These are phyloP conservation scores for Dothideomycetidae sp. DNA, from an alignment of 2,329 filamentous ascomycete genomes.

Conservation along the genomic window DNA sequence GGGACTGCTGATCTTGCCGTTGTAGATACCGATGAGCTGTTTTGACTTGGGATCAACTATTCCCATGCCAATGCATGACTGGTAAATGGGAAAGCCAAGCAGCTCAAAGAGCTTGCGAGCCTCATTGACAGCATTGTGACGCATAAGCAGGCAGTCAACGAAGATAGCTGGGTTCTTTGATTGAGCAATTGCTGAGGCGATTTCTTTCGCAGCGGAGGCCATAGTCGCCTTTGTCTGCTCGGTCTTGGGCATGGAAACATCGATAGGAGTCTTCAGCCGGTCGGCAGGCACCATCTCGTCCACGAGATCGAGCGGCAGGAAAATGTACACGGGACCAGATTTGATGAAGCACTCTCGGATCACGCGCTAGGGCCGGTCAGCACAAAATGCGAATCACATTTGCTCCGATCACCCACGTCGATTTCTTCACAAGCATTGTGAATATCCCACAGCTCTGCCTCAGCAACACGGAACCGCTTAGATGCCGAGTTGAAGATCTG, in stretches of 20 bases:
- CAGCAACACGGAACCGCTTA: slow-evolving; percentile 24
- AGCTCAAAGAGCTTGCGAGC: slow-evolving; percentile 22
- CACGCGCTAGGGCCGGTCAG: slow-evolving; percentile 18
- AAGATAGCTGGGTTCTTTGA: slow-evolving; percentile 26
- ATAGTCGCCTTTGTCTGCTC: slow-evolving; percentile 16
- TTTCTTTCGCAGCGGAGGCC: slow-evolving; percentile 22
- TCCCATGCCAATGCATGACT: slow-evolving; percentile 29
- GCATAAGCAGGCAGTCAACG: slow-evolving; percentile 27
- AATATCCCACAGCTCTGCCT: slow-evolving; percentile 28
- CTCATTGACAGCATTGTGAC: slow-evolving; percentile 25
- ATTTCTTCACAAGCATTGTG: slow-evolving; percentile 29
- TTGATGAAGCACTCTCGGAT: slow-evolving; percentile 30
- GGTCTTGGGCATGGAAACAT: slow-evolving; percentile 21
- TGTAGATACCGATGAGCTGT: slow-evolving; percentile 29
- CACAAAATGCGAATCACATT: not conserved
- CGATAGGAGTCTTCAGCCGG: slow-evolving; percentile 25
- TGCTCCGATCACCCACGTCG: slow-evolving; percentile 18
- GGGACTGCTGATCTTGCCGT: slow-evolving; percentile 25
- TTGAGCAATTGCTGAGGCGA: slow-evolving; percentile 20
- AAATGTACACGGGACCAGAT: slow-evolving; percentile 31
- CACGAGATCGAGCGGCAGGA: slow-evolving; percentile 29
- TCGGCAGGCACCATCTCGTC: slow-evolving; percentile 24
- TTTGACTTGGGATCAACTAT: slow-evolving; percentile 29
- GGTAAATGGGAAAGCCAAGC: slow-evolving; percentile 26
- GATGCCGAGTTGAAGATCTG: slow-evolving; percentile 29